These are phyloP conservation scores for Suillus variegatus DNA, from an alignment of 768 basidiomycete species.

Conservation along the genomic window DNA sequence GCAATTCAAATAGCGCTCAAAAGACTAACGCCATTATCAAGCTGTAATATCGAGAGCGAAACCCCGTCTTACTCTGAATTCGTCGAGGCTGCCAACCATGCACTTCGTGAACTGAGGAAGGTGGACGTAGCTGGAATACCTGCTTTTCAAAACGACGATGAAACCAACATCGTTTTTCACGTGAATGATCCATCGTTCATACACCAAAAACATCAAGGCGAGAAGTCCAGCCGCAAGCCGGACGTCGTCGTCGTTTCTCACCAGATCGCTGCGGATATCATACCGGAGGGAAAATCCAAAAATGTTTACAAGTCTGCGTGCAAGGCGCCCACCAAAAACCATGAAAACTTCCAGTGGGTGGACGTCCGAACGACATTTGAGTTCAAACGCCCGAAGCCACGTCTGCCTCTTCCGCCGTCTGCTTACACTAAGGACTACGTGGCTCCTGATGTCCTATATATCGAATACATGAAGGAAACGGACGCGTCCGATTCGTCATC, in stretches of 20 bases:
- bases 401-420: background rate
- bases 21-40: background rate
- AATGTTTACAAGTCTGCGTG: background rate
- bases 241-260: constrained; percentile 1
- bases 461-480: background rate
- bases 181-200: background rate
- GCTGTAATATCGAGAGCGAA: background rate
- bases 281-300: background rate
- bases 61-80: background rate
- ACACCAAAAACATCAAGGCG: background rate
- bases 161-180: background rate
- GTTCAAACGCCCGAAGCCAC: background rate
- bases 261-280: background rate
- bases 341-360: background rate
- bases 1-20: background rate
- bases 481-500: background rate
- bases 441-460: background rate
- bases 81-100: background rate
- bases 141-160: background rate
- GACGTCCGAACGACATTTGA: background rate
- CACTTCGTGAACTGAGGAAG: background rate
- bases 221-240: constrained; percentile 1
- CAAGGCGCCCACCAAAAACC: background rate
- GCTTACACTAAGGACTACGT: background rate
- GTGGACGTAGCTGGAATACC: background rate